Percentiles rank a stretch among this genome's conserved stretches.
Conservation (phyloP, 352 stramenopile genomes). For the Phytophthora chlamydospora region DNA sequence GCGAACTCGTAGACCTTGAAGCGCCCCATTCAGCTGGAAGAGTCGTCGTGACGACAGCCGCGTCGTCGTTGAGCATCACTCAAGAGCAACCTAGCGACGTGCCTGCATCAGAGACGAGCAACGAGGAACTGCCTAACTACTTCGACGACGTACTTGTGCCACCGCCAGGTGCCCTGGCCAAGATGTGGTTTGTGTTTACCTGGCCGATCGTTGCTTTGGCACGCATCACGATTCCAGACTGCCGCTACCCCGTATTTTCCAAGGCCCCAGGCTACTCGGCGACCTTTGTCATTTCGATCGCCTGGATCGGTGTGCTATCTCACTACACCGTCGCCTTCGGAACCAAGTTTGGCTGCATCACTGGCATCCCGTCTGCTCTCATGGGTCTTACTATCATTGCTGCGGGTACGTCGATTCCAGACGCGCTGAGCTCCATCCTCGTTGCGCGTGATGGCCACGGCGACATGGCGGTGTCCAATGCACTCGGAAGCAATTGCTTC, state of each 20-base stretch:
- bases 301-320: slow-evolving; percentile 78
- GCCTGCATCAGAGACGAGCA: slow-evolving; percentile 5
- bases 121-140: slow-evolving; percentile 53
- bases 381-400: slow-evolving; percentile 87
- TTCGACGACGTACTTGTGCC: slow-evolving; percentile 65
- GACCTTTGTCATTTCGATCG: slow-evolving; percentile 72
- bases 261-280: slow-evolving; percentile 46
- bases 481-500: slow-evolving; percentile 87
- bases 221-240: slow-evolving; percentile 78
- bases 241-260: slow-evolving; percentile 63
- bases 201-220: slow-evolving; percentile 71
- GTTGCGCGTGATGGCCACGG: slow-evolving; percentile 81
- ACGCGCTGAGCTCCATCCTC: slow-evolving; percentile 80
- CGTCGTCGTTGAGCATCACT: not conserved
- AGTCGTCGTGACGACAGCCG: slow-evolving; percentile 2
- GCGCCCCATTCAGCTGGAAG: slow-evolving; percentile 5
- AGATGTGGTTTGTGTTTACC: slow-evolving; percentile 69
- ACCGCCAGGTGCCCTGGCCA: slow-evolving; percentile 45
- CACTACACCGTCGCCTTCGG: slow-evolving; percentile 70
- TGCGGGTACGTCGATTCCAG: slow-evolving; percentile 77
- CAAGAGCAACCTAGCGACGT: slow-evolving; percentile 14
- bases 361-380: slow-evolving; percentile 69
- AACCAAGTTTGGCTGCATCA: slow-evolving; percentile 70
- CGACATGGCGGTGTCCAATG: slow-evolving; percentile 86
- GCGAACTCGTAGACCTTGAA: slow-evolving; percentile 18